Base-by-base conservation (phyloP, 371 early-diverging fungal species). In the Mucor irregularis region DNA sequence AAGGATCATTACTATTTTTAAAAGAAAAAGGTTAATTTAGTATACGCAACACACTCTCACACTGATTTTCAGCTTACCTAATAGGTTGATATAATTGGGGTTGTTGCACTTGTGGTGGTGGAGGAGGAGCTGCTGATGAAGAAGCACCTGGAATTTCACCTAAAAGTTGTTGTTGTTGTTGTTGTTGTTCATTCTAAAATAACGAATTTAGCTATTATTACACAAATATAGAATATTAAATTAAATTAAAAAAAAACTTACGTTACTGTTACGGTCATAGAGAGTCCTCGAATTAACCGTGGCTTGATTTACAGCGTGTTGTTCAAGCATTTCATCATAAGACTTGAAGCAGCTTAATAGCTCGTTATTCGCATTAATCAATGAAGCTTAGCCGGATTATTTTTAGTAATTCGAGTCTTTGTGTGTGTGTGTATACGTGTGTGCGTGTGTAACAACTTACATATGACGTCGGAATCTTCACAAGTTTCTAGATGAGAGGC, bases 241-340 rank as follows among this genome's bases (percentile, higher is more conserved):
- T 16, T 17, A 35, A 13, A 35, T 35, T 17, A 22, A 31, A 14
- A 22, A 44, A 21, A 25, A 28, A 29, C 49, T 40, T 54, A 62
- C 62, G 35, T 56, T 59, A 13, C 62, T 71, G 56, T 58, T 59
- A 49, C 73, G 73, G 25, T 61, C 46, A 49, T 73, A 50, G 30
- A 73, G 54, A 8, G 61, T 29, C 26, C 66, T 64, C 13, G 77
- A 76, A 48, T 73, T 71, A 2, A 48, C 49, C 4, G 69, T 74
- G 14, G 78, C 78, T 33, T 62, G 58, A 43, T 58, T 64, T 44
- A 78, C 30, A 26, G 73, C 69, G 29, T 64, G 48, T 25, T 64
- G 71, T 50, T 78, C 78, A 45, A 78, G 37, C 78, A 75, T 75
- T 50, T 78, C 78, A 43, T 78, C 75, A 59, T 78, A 78, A 8